Base-by-base conservation (phyloP, 768 basidiomycete species). In the Suillus lakei region DNA sequence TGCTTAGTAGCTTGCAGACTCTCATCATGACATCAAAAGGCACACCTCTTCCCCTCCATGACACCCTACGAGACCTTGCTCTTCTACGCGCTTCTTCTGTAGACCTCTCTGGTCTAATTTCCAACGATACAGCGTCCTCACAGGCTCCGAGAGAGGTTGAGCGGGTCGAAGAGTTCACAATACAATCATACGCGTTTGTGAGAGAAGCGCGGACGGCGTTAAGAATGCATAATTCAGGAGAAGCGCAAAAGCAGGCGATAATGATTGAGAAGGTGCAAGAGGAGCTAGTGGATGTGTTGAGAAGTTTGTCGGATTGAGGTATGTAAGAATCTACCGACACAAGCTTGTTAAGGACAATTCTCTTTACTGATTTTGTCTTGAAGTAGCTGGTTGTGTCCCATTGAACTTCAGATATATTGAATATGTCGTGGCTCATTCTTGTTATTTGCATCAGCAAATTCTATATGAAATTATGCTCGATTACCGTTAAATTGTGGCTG, bases 61-160 rank as follows among this genome's bases (percentile, higher is more conserved):
- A 87, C 63, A 87, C 86, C 8, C 81, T 93, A 43, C 88, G 84
- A 15, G 92, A 94, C 76, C 85, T 94, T 28, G 91, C 92, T 6
- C 75, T 91, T 38, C 78, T 93, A 23, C 85, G 89, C 34, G 86
- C 86, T 32, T 86, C 88, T 12, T 85, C 84, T 28, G 65, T 84
- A 53, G 79, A 83, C 66, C 68, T 85, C 21, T 71, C 78, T 6
- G 63, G 55, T 10, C 60, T 81, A 39, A 73, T 82, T 30, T 39
- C 76, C 28, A 39, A 70, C 15, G 23, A 39, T 32, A 23, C 39
- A 15, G 30, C 61, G 7, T 32, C 62, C 3, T 46, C 26, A 16
- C 21, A 64, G 34, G 16, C 64, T 5, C 16, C 54, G 10, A 39
- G 26, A 32, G 23, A 64, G 8, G 41, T 62, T 4, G 63, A 66